phyloP scores from a whole-genome alignment of 192 early-diverging fungal genomes.

The Podila verticillata region DNA sequence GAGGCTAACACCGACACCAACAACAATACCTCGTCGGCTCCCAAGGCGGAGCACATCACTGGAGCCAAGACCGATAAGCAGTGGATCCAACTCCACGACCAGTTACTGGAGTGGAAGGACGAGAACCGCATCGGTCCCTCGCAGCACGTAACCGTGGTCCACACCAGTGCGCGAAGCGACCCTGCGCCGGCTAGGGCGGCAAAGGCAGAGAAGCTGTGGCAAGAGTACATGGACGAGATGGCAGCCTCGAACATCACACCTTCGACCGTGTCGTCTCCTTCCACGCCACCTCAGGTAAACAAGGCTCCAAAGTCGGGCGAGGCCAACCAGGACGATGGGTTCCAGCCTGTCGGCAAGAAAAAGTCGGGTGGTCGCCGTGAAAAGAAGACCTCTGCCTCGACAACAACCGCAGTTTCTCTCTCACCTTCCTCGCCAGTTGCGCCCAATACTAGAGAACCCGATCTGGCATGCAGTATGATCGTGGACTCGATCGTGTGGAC shows the following conservation, averaged over 20 bases:
- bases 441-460: not conserved
- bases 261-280: not conserved
- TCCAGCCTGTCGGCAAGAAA: not conserved
- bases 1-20: not conserved
- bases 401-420: not conserved
- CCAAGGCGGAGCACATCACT: conserved; percentile 26
- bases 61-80: conserved; percentile 11
- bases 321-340: not conserved
- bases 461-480: conserved; percentile 30
- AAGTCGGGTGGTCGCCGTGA: not conserved
- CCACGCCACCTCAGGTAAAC: not conserved
- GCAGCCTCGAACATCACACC: not conserved
- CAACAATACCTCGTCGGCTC: conserved; percentile 3
- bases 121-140: conserved; percentile 18
- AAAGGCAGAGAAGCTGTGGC: conserved; percentile 38
- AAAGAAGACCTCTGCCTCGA: not conserved
- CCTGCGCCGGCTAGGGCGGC: conserved; percentile 26
- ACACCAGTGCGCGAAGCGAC: conserved; percentile 37
- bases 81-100: conserved; percentile 27
- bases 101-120: conserved; percentile 23
- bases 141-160: conserved; percentile 66
- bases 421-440: not conserved
- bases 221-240: conserved; percentile 15
- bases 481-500: conserved; percentile 67
- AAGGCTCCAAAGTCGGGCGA: not conserved